Percentiles rank a stretch among this genome's conserved stretches.
phyloP scores from a whole-genome alignment of 768 basidiomycete genomes.

The Suillus plorans region DNA sequence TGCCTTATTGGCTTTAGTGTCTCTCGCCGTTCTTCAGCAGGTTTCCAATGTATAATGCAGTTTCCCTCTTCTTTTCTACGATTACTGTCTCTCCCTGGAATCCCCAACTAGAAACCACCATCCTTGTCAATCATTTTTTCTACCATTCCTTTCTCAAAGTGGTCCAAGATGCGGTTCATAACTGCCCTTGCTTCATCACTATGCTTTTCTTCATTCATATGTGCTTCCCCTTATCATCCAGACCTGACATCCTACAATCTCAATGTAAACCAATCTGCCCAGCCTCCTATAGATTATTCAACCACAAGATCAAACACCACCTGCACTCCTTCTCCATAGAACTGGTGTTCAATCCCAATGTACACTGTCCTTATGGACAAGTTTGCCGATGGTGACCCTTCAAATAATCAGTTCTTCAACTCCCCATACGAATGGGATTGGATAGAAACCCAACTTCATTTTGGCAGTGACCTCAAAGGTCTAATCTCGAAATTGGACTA shows the following conservation, averaged over 20 bases:
- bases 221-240: constrained; percentile 66
- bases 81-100: background rate
- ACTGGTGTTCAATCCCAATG: constrained; percentile 84
- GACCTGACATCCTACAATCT: constrained; percentile 74
- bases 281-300: constrained; percentile 62
- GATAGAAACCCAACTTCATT: constrained; percentile 86
- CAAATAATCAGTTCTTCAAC: constrained; percentile 87
- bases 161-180: constrained; percentile 45
- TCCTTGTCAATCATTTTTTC: background rate
- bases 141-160: background rate
- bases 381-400: constrained; percentile 90
- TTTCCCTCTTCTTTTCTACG: background rate
- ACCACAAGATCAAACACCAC: constrained; percentile 58
- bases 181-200: constrained; percentile 29
- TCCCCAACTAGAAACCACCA: background rate
- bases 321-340: constrained; percentile 77
- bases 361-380: constrained; percentile 90
- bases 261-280: constrained; percentile 73
- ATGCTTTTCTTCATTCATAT: constrained; percentile 36
- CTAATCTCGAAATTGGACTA: constrained; percentile 78
- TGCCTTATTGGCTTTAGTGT: no score
- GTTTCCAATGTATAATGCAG: background rate
- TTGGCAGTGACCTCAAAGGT: constrained; percentile 87
- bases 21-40: no score
- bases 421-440: constrained; percentile 82